Evolutionary conservation across 116 monocot species (phyloP).

Genomic region (Phalaenopsis hybrid): DNA sequence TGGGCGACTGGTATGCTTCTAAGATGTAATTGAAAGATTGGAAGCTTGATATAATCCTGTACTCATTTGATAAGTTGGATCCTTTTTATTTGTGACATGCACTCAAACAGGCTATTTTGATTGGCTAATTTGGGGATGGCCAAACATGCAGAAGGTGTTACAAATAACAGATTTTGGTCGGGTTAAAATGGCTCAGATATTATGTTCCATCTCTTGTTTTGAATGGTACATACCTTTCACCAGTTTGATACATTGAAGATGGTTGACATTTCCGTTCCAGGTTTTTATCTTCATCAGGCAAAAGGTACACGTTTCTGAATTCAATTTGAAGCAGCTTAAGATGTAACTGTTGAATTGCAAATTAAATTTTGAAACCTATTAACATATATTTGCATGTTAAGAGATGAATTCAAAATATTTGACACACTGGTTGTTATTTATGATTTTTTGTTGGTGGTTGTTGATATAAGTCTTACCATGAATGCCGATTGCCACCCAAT

Average conservation of each 20-base stretch:
- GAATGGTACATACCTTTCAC: background rate
- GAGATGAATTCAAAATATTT: no score
- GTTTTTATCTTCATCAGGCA: background rate
- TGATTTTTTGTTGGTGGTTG: no score
- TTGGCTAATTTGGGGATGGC: background rate
- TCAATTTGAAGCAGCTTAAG: background rate
- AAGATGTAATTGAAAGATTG: background rate
- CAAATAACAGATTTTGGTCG: background rate
- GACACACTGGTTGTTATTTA: no score
- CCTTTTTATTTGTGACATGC: background rate
- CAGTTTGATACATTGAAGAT: background rate
- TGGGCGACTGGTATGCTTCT: background rate
- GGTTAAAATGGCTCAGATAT: background rate
- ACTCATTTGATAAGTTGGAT: background rate
- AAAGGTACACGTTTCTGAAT: background rate
- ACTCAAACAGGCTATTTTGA: background rate
- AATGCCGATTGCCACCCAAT: no score
- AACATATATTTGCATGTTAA: no score
- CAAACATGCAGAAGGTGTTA: background rate
- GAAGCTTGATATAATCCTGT: background rate
- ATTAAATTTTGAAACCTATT: background rate
- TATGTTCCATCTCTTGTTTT: background rate
- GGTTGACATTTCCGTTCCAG: background rate
- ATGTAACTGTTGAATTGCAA: background rate
- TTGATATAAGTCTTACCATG: no score